Evolutionary conservation across 805 yeast genomes (phyloP).

Genomic region (Candida corydali): DNA sequence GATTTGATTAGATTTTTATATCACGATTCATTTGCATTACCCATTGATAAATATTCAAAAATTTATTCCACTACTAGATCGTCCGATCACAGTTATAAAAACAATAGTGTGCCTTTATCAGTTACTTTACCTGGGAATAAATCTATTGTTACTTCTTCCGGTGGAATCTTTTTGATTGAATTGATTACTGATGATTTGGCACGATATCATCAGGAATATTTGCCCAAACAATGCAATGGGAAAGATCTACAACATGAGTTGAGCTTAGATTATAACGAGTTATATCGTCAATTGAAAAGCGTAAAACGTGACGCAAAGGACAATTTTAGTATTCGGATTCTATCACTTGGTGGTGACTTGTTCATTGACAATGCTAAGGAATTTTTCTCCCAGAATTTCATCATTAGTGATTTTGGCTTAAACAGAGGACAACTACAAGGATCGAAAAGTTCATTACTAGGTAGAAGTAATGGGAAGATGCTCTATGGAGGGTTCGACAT

Average conservation of each 20-base stretch:
- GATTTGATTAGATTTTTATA: slow-evolving; percentile 73
- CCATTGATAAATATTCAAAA: slow-evolving; percentile 50
- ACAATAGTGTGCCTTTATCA: slow-evolving; percentile 18
- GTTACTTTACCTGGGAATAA: slow-evolving; percentile 19
- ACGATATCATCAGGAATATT: slow-evolving; percentile 55
- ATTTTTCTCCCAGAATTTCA: slow-evolving; percentile 12
- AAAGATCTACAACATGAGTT: slow-evolving; percentile 55
- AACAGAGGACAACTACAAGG: slow-evolving; percentile 37
- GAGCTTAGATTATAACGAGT: slow-evolving; percentile 39
- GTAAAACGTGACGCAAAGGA: slow-evolving; percentile 14
- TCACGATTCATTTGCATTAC: slow-evolving; percentile 77
- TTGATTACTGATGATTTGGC: slow-evolving; percentile 55
- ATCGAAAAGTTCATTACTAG: slow-evolving; percentile 33
- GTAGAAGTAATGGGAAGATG: slow-evolving; percentile 21
- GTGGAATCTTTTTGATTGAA: slow-evolving; percentile 78
- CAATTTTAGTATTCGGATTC: slow-evolving; percentile 48
- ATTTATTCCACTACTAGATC: slow-evolving; percentile 27
- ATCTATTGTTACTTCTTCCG: slow-evolving; percentile 41
- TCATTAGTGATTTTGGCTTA: slow-evolving; percentile 38
- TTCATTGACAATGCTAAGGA: slow-evolving; percentile 47
- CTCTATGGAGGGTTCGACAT: slow-evolving; percentile 31
- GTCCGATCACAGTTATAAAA: slow-evolving; percentile 14
- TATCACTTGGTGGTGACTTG: slow-evolving; percentile 61
- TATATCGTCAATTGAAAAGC: slow-evolving; percentile 21
- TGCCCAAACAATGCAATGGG: slow-evolving; percentile 56